Evolutionary conservation across 768 basidiomycete species (phyloP).

Genomic region (Rickenella mellea): DNA sequence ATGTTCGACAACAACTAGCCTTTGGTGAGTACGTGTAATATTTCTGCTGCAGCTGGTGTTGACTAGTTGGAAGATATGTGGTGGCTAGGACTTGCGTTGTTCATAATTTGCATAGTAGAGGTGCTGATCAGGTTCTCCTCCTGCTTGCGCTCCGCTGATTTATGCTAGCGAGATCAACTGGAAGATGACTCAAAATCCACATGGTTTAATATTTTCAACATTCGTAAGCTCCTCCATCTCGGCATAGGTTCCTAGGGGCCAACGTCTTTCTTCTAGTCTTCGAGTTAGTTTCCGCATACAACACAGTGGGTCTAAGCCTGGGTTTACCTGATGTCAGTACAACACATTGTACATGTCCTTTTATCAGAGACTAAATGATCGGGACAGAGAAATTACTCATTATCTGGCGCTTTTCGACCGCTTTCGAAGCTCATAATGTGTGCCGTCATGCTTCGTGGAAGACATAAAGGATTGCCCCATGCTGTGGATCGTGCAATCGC

Average conservation of each 20-base stretch:
- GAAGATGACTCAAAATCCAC: constrained; percentile 37
- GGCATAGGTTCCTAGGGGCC: too few species aligned
- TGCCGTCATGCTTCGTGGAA: constrained; percentile 87
- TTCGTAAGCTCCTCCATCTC: constrained; percentile 30
- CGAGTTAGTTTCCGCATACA: constrained; percentile 82
- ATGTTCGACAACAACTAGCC: constrained; percentile 80
- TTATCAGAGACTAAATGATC: constrained; percentile 12
- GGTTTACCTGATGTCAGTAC: constrained; percentile 66
- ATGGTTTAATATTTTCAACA: constrained; percentile 69
- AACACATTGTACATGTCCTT: too few species aligned
- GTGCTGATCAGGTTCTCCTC: too few species aligned
- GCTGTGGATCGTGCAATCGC: constrained; percentile 87
- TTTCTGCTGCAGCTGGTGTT: constrained; percentile 1
- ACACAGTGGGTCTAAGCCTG: constrained; percentile 81
- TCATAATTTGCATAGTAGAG: constrained; percentile 91
- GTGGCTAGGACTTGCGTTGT: constrained; percentile 84
- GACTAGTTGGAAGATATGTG: constrained; percentile 65
- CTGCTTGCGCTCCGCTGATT: too few species aligned
- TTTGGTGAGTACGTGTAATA: constrained; percentile 45
- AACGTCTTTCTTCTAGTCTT: constrained; percentile 70
- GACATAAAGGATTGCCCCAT: constrained; percentile 81
- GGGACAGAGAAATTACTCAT: constrained; percentile 77
- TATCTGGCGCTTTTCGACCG: constrained; percentile 68
- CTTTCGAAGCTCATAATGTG: constrained; percentile 84
- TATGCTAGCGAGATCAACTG: constrained; percentile 52